These are phyloP conservation scores for Tilletia caries DNA, from an alignment of 1,284 basidiomycete genomes.

Conservation along the genomic window DNA sequence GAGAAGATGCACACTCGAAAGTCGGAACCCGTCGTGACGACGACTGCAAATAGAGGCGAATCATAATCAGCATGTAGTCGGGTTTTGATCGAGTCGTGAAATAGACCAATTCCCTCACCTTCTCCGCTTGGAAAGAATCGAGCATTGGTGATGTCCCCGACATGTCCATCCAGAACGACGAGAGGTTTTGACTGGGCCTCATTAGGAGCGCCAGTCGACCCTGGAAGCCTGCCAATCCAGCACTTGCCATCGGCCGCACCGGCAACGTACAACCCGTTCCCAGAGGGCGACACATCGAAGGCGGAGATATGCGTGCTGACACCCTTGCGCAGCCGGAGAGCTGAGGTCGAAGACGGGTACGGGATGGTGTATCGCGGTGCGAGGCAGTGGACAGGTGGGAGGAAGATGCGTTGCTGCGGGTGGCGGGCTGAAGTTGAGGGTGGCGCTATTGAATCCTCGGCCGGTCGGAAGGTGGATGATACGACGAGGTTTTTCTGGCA, in stretches of 20 bases:
- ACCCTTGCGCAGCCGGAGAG: constrained; percentile 22
- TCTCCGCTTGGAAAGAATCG: constrained; percentile 46
- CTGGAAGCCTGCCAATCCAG: constrained; percentile 18
- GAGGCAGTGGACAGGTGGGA: constrained; percentile 19
- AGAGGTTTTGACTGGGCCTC: constrained; percentile 18
- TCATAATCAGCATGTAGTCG: too few relatives aligned
- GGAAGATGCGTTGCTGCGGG: constrained; percentile 13
- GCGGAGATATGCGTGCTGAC: constrained; percentile 33
- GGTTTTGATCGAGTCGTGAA: too few relatives aligned
- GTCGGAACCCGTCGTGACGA: constrained; percentile 67
- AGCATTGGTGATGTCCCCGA: constrained; percentile 37
- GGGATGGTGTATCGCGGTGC: constrained; percentile 18
- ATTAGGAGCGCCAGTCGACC: constrained; percentile 11
- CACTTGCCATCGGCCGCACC: constrained; percentile 34
- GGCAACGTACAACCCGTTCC: constrained; percentile 29
- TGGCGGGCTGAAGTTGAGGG: neutral
- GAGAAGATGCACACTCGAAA: constrained; percentile 65
- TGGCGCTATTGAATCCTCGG: constrained; percentile 5
- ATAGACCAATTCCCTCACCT: too few relatives aligned
- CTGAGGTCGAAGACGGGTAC: constrained; percentile 12
- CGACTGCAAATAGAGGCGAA: constrained; percentile 58
- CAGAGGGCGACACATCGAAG: constrained; percentile 25
- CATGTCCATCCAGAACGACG: constrained; percentile 34
- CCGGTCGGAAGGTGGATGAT: constrained; percentile 9
- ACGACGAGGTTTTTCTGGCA: constrained; percentile 26